A percentile compares a stretch with the other conserved stretches of the same genome.
phyloP scores from a whole-genome alignment of 1,284 basidiomycete species.

The Sanguinoderma infundibulare region DNA sequence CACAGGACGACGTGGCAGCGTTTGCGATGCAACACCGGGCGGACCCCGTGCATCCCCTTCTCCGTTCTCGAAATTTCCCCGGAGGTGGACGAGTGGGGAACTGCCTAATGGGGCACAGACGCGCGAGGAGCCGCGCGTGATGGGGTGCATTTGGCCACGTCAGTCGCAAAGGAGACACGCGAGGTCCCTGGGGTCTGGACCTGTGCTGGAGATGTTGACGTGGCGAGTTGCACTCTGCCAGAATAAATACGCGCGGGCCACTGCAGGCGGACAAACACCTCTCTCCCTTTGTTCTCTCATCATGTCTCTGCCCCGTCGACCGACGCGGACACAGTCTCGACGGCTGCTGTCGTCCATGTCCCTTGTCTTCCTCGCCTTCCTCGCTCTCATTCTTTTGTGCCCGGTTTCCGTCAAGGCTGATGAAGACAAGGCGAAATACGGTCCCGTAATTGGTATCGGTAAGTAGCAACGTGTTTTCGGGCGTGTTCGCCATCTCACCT shows the following conservation, averaged over 20 bases:
- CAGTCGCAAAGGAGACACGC: background rate
- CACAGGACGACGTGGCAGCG: slow-evolving; percentile 21
- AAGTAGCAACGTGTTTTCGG: slow-evolving; percentile 36
- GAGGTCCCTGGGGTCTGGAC: slow-evolving; percentile 19
- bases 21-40: background rate
- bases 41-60: slow-evolving; percentile 14
- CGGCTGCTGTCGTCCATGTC: slow-evolving; percentile 68
- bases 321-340: slow-evolving; percentile 63
- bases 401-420: slow-evolving; percentile 57
- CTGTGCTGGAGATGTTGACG: slow-evolving; percentile 25
- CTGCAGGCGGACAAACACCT: slow-evolving; percentile 13
- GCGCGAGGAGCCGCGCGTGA: too few relatives aligned
- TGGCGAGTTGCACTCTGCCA: slow-evolving; percentile 19
- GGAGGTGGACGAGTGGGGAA: too few relatives aligned
- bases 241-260: slow-evolving; percentile 21
- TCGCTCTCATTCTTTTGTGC: slow-evolving; percentile 67
- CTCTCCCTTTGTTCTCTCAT: slow-evolving; percentile 24
- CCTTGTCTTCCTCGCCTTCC: slow-evolving; percentile 63
- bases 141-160: slow-evolving; percentile 14
- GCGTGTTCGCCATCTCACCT: slow-evolving; percentile 26
- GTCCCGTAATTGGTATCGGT: slow-evolving; percentile 96
- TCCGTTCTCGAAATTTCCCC: slow-evolving; percentile 24
- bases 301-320: slow-evolving; percentile 48
- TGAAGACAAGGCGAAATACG: slow-evolving; percentile 76
- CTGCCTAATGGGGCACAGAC: background rate